Evolutionary conservation across 805 yeast genomes (phyloP).

Genomic region (Lipomyces spencermartinsiae): DNA sequence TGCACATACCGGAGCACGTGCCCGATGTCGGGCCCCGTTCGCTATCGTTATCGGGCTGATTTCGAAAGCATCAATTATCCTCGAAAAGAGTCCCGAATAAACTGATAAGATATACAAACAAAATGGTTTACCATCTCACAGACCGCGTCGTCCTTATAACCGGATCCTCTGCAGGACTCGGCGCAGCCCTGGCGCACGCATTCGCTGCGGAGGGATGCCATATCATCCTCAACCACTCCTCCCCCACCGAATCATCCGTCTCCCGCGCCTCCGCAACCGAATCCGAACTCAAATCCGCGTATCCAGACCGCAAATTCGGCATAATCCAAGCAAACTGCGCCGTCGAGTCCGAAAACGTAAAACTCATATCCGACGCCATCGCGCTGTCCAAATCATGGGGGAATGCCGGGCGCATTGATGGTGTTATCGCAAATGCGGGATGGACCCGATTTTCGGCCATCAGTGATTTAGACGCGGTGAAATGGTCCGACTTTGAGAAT

Average conservation of each 20-base stretch:
- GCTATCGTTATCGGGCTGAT: not conserved
- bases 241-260: slow-evolving; percentile 40
- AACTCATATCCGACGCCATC: slow-evolving; percentile 44
- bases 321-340: slow-evolving; percentile 45
- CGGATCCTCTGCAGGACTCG: slow-evolving; percentile 48
- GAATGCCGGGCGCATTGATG: slow-evolving; percentile 46
- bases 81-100: not conserved
- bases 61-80: not conserved
- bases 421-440: slow-evolving; percentile 51
- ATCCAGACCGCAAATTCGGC: slow-evolving; percentile 37
- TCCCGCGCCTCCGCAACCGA: slow-evolving; percentile 46
- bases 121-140: slow-evolving; percentile 37
- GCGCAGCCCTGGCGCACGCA: slow-evolving; percentile 47
- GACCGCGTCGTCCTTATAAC: slow-evolving; percentile 47
- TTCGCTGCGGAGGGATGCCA: slow-evolving; percentile 49
- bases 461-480: slow-evolving; percentile 46
- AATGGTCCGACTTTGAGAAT: slow-evolving; percentile 43
- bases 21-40: not conserved
- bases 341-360: slow-evolving; percentile 38
- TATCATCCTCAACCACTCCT: slow-evolving; percentile 47
- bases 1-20: not conserved
- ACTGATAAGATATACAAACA: not conserved
- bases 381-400: slow-evolving; percentile 26
- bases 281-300: slow-evolving; percentile 16
- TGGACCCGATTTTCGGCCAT: slow-evolving; percentile 49